Evolutionary conservation across 768 basidiomycete genomes (phyloP), one percentile per base, ranked within the genome.

Genomic region (Leucocoprinus birnbaumii): DNA sequence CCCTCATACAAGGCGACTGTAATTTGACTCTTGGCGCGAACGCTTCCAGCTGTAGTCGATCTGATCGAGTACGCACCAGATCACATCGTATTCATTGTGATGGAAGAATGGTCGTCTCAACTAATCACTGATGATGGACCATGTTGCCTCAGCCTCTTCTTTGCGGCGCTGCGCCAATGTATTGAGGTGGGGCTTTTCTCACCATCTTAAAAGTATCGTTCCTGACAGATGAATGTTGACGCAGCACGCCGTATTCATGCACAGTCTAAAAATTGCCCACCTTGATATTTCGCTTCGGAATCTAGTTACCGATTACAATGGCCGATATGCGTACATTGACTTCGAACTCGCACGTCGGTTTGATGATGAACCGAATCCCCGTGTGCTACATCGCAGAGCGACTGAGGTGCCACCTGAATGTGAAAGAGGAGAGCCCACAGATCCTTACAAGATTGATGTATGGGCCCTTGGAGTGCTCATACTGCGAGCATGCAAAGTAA

Each of bases 81-180:
- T 55, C 65, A 71, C 47, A 63, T 86, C 35, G 82, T 74, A 13
- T 85, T 91, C 62, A 83, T 91, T 53, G 82, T 90, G 22, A 89
- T 89, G 87, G 89, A 90, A 63, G 80, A 88, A 67, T 91, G 89
- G 89, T 85, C 83, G 13, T 74, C 86, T 10, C 78, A 85, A 52
- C 70, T 89, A 19, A 72, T 85, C 21, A 69, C 76, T 13, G 73
- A 72, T 56, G 70, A 73, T 34, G 68, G 72, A 22, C 83, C 84
- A 5, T 79, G 76, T 62, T 81, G 74, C 59, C 64, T 85, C 48
- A 68, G 68, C 40, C 68, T 73, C 13, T 87, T 88, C 61, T 66
- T 90, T 22, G 72, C 71, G 3, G 79, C 78, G 13, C 61, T 90
- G 47, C 79, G 79, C 19, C 86, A 89, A 63, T 86, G 82, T 58